Evolutionary conservation across 192 early-diverging fungal genomes (phyloP).

Genomic region (Coemansia pectinata): DNA sequence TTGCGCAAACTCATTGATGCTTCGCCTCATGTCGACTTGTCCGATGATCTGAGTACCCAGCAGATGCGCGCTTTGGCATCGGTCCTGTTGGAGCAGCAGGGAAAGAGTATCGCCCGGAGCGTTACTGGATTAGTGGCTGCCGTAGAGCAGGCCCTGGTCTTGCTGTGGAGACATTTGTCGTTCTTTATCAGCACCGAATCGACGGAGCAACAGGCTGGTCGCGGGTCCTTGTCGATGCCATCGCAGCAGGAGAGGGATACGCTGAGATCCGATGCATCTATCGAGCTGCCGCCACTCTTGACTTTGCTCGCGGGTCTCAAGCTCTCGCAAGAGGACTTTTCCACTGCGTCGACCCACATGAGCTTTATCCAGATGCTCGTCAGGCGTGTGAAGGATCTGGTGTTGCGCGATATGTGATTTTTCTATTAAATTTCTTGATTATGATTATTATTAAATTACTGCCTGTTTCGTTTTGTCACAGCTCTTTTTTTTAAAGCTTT

Average conservation of each 20-base stretch:
- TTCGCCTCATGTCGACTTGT: constrained; percentile 28
- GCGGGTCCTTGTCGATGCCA: constrained; percentile 17
- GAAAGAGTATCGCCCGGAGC: constrained; percentile 42
- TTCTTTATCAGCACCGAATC: constrained; percentile 37
- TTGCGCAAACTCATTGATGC: constrained; percentile 37
- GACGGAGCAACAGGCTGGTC: neutral
- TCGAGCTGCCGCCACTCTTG: constrained; percentile 43
- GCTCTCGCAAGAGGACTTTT: constrained; percentile 31
- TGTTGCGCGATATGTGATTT: constrained; percentile 20
- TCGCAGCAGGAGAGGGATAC: constrained; percentile 36
- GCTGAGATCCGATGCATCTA: constrained; percentile 39
- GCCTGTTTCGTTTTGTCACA: too few species aligned
- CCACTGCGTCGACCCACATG: constrained; percentile 24
- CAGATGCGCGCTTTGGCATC: constrained; percentile 52
- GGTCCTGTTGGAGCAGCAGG: constrained; percentile 41
- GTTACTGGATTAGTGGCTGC: constrained; percentile 48
- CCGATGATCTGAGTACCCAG: constrained; percentile 30
- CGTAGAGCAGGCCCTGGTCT: constrained; percentile 62
- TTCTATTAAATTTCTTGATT: constrained; percentile 1
- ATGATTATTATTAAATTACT: neutral
- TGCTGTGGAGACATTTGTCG: constrained; percentile 75
- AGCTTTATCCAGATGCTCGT: constrained; percentile 56
- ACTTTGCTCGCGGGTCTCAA: constrained; percentile 36
- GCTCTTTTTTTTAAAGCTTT: neutral
- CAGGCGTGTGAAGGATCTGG: constrained; percentile 44